These are phyloP conservation scores for Gryganskiella cystojenkinii DNA, from an alignment of 192 early-diverging fungal genomes.

Conservation along the genomic window DNA sequence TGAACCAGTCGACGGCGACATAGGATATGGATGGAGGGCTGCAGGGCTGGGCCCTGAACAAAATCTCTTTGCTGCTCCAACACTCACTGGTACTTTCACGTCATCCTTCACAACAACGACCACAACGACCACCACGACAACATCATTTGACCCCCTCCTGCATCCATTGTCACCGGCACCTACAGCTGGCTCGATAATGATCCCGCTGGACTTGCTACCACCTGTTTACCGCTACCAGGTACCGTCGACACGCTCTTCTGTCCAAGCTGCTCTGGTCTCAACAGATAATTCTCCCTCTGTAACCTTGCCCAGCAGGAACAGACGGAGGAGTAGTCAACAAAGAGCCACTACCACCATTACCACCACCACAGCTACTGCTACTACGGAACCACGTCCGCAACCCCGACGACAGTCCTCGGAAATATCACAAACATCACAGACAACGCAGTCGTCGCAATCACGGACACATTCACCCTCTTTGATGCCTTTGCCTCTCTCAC, in stretches of 20 bases:
- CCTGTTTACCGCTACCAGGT: conserved; percentile 28
- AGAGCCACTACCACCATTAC: neutral
- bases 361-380: neutral
- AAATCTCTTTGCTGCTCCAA: neutral
- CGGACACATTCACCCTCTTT: no score
- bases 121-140: neutral
- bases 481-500: no score
- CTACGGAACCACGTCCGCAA: neutral
- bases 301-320: neutral
- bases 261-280: conserved; percentile 17
- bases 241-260: conserved; percentile 16
- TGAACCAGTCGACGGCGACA: conserved; percentile 18
- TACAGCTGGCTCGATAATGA: no score
- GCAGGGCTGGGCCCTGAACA: neutral
- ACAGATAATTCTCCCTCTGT: conserved; percentile 29
- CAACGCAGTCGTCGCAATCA: no score
- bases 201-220: conserved; percentile 9
- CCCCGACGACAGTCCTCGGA: no score
- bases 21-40: conserved; percentile 26
- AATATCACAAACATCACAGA: no score
- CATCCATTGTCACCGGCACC: no score
- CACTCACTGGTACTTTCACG: neutral
- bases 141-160: conserved; percentile 5
- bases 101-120: neutral
- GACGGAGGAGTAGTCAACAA: conserved; percentile 7